These are phyloP conservation scores for Fusarium tjaetaba DNA, from an alignment of 2,329 filamentous ascomycete species.

Conservation along the genomic window DNA sequence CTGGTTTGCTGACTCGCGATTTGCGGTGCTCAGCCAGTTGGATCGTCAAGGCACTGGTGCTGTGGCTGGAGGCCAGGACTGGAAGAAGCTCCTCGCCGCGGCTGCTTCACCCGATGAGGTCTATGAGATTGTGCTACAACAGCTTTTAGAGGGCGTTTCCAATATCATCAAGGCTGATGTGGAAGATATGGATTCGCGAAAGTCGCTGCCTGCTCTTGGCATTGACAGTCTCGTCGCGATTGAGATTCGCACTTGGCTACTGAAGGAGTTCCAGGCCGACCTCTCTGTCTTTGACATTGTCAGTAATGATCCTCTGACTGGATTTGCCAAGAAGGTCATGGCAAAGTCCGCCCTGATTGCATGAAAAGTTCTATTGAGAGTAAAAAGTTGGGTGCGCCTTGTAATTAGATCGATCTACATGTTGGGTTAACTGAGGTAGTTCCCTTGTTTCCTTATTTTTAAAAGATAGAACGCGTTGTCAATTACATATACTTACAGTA, in stretches of 20 bases:
- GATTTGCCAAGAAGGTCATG: background rate
- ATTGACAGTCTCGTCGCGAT: background rate
- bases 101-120: background rate
- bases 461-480: background rate
- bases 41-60: background rate
- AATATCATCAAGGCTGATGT: background rate
- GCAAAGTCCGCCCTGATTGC: background rate
- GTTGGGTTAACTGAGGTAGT: too few relatives aligned
- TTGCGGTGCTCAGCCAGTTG: background rate
- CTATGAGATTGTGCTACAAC: background rate
- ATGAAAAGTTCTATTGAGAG: accelerated
- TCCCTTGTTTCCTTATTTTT: too few relatives aligned
- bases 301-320: background rate
- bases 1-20: background rate
- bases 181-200: background rate
- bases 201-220: background rate
- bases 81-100: background rate
- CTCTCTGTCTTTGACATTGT: background rate
- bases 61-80: background rate
- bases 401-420: accelerated
- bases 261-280: background rate
- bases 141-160: background rate
- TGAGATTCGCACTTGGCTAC: background rate
- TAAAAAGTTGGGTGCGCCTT: accelerated
- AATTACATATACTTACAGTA: background rate